These are phyloP conservation scores for Rhodotorula sp. DNA, from an alignment of 1,284 basidiomycete species.

Conservation along the genomic window DNA sequence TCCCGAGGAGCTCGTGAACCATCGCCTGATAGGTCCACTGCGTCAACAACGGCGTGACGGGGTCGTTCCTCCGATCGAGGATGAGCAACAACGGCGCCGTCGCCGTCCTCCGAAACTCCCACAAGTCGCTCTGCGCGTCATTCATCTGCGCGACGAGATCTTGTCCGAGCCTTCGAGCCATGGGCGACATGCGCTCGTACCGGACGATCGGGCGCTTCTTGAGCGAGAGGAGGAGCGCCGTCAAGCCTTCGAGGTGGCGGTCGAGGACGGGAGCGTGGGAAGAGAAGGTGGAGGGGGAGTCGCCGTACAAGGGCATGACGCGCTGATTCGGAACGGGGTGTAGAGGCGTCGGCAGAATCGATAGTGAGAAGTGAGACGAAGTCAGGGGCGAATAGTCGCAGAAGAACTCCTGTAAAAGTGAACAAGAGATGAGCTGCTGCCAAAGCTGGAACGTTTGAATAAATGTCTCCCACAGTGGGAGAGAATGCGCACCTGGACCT, in stretches of 20 bases:
- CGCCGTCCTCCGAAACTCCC: slow-evolving; percentile 58
- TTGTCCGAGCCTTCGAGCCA: slow-evolving; percentile 83
- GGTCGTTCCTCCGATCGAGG: slow-evolving; percentile 89
- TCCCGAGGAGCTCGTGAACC: slow-evolving; percentile 95
- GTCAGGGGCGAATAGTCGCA: slow-evolving; percentile 88
- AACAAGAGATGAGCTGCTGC: background rate
- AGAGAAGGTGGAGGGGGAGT: slow-evolving; percentile 41
- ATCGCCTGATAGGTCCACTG: slow-evolving; percentile 99
- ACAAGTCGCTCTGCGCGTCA: slow-evolving; percentile 54
- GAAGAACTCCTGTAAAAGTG: slow-evolving; percentile 75
- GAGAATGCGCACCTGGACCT: slow-evolving; percentile 74
- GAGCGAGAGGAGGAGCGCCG: slow-evolving; percentile 83
- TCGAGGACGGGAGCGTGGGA: slow-evolving; percentile 71
- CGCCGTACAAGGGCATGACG: slow-evolving; percentile 42
- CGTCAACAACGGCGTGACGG: slow-evolving; percentile 92
- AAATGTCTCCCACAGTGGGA: slow-evolving; percentile 3
- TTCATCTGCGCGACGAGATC: slow-evolving; percentile 63
- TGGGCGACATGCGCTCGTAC: slow-evolving; percentile 88
- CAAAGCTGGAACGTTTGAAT: background rate
- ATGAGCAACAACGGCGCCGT: slow-evolving; percentile 58
- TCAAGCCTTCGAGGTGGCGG: slow-evolving; percentile 76
- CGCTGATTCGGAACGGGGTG: slow-evolving; percentile 56
- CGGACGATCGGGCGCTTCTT: slow-evolving; percentile 89
- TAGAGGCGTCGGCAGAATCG: slow-evolving; percentile 44
- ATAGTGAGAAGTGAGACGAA: slow-evolving; percentile 84